Evolutionary conservation across 257 asterid genomes (phyloP).

Genomic region (Craterostigma plantagineum): DNA sequence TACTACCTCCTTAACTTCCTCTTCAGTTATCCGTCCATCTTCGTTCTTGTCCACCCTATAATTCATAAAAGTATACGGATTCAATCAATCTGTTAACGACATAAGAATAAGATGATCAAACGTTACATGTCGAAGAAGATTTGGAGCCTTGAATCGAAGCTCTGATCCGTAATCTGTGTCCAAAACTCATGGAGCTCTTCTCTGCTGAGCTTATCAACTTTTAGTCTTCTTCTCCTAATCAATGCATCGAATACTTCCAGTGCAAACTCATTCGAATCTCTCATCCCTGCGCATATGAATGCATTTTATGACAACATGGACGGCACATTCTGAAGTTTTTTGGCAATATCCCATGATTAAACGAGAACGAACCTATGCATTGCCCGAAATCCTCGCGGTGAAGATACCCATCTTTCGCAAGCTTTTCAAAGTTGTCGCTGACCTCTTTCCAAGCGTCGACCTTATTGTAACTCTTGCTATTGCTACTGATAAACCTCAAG

Average conservation of each 20-base stretch:
- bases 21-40: conserved; percentile 83
- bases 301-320: not conserved
- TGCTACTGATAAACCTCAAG: conserved; percentile 58
- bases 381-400: conserved; percentile 67
- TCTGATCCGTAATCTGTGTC: conserved; percentile 88
- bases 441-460: conserved; percentile 78
- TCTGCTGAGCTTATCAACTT: conserved; percentile 55
- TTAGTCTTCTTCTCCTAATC: conserved; percentile 67
- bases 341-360: not conserved
- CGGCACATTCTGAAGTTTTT: not conserved
- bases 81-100: conserved; percentile 4
- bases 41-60: conserved; percentile 96
- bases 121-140: conserved; percentile 97
- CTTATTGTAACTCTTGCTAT: conserved; percentile 27
- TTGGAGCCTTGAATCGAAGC: conserved; percentile 94
- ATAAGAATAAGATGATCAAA: not conserved
- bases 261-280: conserved; percentile 78
- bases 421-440: conserved; percentile 36
- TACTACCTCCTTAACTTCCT: conserved; percentile 84
- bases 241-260: conserved; percentile 79
- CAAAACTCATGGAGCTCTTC: conserved; percentile 82
- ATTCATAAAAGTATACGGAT: conserved; percentile 4
- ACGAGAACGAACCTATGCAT: conserved; percentile 64
- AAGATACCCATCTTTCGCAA: conserved; percentile 67
- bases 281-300: conserved; percentile 43